A percentile compares a stretch with the other conserved stretches of the same genome.
phyloP scores from a whole-genome alignment of 192 early-diverging fungal species.

The Entrophospora sp. region DNA sequence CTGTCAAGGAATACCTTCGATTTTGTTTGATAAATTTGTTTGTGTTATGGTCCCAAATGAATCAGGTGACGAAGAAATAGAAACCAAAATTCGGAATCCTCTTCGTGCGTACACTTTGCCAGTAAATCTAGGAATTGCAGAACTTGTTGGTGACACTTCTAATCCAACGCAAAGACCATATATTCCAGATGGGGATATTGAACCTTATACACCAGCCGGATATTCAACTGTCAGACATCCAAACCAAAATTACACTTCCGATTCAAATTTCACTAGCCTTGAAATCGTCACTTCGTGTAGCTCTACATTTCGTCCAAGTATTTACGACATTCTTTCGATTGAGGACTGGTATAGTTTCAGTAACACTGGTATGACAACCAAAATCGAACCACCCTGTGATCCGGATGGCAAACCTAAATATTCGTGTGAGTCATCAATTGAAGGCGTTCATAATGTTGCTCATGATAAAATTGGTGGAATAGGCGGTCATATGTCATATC shows the following conservation, averaged over 20 bases:
- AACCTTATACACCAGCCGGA: constrained; percentile 7
- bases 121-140: neutral
- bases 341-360: neutral
- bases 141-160: constrained; percentile 8
- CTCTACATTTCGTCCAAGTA: neutral
- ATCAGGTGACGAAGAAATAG: no score
- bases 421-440: constrained; percentile 12
- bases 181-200: neutral
- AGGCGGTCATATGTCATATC: constrained; percentile 14
- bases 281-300: neutral
- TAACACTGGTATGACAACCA: neutral
- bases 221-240: constrained; percentile 4
- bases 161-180: constrained; percentile 14
- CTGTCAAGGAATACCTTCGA: neutral
- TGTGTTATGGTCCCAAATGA: neutral
- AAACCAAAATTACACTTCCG: neutral
- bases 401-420: no score
- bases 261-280: neutral
- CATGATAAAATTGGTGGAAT: neutral
- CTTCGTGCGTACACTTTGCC: constrained; percentile 12
- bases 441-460: neutral
- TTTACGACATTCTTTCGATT: neutral
- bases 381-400: no score
- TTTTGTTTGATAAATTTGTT: neutral
- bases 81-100: neutral